Percentiles rank a stretch among this genome's conserved stretches.
Conservation (phyloP, 176 grass and related monocot genomes). For the Musa beccarii region DNA sequence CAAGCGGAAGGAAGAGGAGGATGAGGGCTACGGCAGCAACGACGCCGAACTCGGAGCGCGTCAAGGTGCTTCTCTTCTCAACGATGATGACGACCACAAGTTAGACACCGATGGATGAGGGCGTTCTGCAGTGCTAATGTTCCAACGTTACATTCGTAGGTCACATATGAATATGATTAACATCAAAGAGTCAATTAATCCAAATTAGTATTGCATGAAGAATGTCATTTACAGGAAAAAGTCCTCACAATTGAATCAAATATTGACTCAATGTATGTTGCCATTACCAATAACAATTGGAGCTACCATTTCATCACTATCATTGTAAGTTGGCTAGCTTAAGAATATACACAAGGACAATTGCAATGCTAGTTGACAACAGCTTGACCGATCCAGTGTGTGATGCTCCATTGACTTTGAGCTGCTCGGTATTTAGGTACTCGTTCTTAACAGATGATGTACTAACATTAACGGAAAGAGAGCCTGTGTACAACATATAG, state of each 20-base stretch:
- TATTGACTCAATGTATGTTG: not conserved
- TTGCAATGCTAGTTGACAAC: not conserved
- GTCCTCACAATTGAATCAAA: not conserved
- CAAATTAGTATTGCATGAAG: too few relatives aligned
- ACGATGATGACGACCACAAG: constrained; percentile 39
- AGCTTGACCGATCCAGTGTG: constrained; percentile 11
- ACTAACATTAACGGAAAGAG: constrained; percentile 63
- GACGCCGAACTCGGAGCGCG: constrained; percentile 23
- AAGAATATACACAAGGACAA: not conserved
- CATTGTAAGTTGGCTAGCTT: not conserved
- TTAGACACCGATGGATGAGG: too few relatives aligned
- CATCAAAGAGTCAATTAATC: too few relatives aligned
- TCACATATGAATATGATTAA: too few relatives aligned
- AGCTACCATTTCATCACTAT: constrained; percentile 26
- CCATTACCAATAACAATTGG: constrained; percentile 51
- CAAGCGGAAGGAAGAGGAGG: constrained; percentile 18
- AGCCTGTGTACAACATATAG: constrained; percentile 32
- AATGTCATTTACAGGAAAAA: not conserved
- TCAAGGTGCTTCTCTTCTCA: constrained; percentile 36
- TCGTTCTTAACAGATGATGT: constrained; percentile 77
- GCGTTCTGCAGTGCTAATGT: too few relatives aligned
- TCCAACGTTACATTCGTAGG: too few relatives aligned
- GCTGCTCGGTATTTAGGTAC: constrained; percentile 66
- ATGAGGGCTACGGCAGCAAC: constrained; percentile 32
- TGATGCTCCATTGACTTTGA: constrained; percentile 38